phyloP scores from a whole-genome alignment of 2,329 filamentous ascomycete species.

The Neopestalotiopsis sp. region DNA sequence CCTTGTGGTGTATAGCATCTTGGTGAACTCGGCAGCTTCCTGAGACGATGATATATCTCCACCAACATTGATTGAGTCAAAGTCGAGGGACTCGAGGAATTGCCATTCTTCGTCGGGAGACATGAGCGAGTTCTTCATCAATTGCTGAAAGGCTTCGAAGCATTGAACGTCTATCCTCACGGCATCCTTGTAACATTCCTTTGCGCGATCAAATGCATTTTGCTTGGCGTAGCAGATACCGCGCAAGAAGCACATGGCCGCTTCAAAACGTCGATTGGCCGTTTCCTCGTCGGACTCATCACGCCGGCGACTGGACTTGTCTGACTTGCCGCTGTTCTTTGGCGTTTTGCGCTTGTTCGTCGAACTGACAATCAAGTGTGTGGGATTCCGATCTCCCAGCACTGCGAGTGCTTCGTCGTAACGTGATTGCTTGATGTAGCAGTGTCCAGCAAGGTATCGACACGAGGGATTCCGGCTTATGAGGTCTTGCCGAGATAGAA shows the following conservation, averaged over 20 bases:
- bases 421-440: constrained; percentile 88
- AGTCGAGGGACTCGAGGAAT: constrained; percentile 87
- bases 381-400: constrained; percentile 92
- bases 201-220: constrained; percentile 95
- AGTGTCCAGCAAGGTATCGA: constrained; percentile 91
- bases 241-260: constrained; percentile 94
- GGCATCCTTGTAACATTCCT: constrained; percentile 98
- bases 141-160: constrained; percentile 96
- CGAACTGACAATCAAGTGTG: constrained; percentile 76
- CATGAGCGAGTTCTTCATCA: constrained; percentile 96
- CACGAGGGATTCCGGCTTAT: constrained; percentile 83
- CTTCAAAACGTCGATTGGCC: constrained; percentile 84
- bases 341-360: constrained; percentile 73
- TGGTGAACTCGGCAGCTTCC: constrained; percentile 91
- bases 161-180: constrained; percentile 97
- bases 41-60: constrained; percentile 73
- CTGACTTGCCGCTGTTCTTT: constrained; percentile 27
- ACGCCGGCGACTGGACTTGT: constrained; percentile 32
- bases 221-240: constrained; percentile 96
- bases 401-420: constrained; percentile 87
- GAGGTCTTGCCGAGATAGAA: constrained; percentile 84
- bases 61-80: constrained; percentile 76
- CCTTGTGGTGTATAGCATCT: constrained; percentile 94
- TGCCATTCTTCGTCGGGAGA: constrained; percentile 87
- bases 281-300: constrained; percentile 66